Base-by-base conservation (phyloP, 2,329 filamentous ascomycete genomes). In the Alternaria angustiovoidea region DNA sequence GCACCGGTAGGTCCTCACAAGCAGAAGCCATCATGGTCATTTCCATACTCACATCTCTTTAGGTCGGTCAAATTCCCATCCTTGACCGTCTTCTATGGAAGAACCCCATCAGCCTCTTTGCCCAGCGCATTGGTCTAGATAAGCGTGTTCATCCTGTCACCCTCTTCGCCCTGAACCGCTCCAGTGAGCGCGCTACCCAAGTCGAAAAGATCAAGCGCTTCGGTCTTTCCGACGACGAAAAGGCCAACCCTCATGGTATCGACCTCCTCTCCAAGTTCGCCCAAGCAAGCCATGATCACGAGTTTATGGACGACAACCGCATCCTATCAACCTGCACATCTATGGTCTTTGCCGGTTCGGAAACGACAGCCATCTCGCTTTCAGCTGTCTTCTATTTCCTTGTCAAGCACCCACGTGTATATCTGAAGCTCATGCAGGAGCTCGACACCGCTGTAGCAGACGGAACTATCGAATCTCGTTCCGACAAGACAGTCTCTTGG, bases 341-440 rank as follows among this genome's bases (percentile, higher is more conserved):
- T 59, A 91, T 91, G 89, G 80, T 83, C 63, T 86, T 91, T 67
- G 92, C 92, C 0, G 91, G 91, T 4, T 90, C 87, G 2, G 92
- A 95, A 77, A 94, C 91, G 0, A 94, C 91, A 0, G 91, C 90
- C 39, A 94, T 94, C 71, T 88, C 86, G 7, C 83, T 94, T 0
- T 86, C 86, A 6, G 84, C 88, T 7, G 85, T 93, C 0, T 91
- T 94, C 70, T 94, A 94, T 78, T 89, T 88, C 75, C 79, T 94
- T 4, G 82, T 93, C 36, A 89, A 88, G 70, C 86, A 88, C 68
- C 88, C 88, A 0, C 38, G 66, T 0, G 83, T 82, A 14, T 85
- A 91, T 61, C 71, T 75, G 3, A 84, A 83, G 39, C 79, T 92
- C 54, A 84, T 86, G 69, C 67, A 78, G 1, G 91, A 93, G 73